Conservation (phyloP, 148 eudicot species). For the Persicaria tinctoria region DNA sequence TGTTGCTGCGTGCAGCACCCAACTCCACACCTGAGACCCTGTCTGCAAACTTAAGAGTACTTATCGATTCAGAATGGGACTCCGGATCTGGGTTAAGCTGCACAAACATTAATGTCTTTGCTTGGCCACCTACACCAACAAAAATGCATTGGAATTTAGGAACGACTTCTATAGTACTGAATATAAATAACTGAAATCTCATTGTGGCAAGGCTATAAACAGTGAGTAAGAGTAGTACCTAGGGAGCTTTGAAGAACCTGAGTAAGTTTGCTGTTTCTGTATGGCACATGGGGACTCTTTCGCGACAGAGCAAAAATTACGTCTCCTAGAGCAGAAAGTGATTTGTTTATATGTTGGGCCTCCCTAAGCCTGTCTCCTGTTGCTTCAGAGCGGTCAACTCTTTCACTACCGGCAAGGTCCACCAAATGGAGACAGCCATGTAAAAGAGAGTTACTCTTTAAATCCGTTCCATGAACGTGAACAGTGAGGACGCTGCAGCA, state of each 20-base stretch:
- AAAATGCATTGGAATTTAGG: not conserved
- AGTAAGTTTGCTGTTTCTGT: constrained; percentile 58
- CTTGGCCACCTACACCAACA: constrained; percentile 77
- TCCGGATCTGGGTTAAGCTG: constrained; percentile 95
- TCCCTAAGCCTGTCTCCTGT: constrained; percentile 17
- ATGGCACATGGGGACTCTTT: constrained; percentile 12
- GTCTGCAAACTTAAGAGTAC: constrained; percentile 95
- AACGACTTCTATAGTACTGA: not conserved
- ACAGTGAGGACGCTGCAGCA: constrained; percentile 81
- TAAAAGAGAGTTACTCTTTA: constrained; percentile 62
- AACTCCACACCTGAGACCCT: constrained; percentile 98
- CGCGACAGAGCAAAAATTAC: constrained; percentile 14
- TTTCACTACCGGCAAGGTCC: constrained; percentile 16
- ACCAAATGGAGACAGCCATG: constrained; percentile 80
- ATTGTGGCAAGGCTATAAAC: too few species aligned
- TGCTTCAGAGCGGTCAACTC: constrained; percentile 15
- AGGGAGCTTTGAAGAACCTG: constrained; percentile 96
- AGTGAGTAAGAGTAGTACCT: constrained; percentile 33
- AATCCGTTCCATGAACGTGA: constrained; percentile 85
- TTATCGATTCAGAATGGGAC: constrained; percentile 81
- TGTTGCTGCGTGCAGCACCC: constrained; percentile 91
- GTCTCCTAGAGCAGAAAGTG: constrained; percentile 17
- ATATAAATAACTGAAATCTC: not conserved
- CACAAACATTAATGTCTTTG: constrained; percentile 97
- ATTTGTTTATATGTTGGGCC: constrained; percentile 15